A percentile compares a stretch with the other conserved stretches of the same genome.
Conservation (phyloP, 163 green algal genomes). For the Scenedesmus sp. region DNA sequence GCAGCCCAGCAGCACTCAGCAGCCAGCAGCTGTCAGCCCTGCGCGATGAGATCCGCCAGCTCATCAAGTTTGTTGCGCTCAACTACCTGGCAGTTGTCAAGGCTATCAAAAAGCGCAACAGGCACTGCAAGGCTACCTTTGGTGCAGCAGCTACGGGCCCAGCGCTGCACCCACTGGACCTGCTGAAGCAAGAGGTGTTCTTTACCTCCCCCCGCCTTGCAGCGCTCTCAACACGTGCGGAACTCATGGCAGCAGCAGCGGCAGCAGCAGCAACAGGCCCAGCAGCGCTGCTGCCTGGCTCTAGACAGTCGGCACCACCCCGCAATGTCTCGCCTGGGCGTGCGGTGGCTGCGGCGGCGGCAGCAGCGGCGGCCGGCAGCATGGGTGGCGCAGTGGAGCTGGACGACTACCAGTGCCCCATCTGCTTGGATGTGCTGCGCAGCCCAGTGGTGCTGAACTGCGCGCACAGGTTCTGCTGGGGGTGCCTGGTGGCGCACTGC, state of each 20-base stretch:
- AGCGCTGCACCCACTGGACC: slow-evolving; percentile 67
- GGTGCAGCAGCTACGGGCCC: slow-evolving; percentile 31
- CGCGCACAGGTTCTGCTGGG: slow-evolving; percentile 93
- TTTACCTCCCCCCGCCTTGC: slow-evolving; percentile 88
- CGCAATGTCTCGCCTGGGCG: not conserved
- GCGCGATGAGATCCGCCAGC: slow-evolving; percentile 73
- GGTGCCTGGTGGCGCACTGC: slow-evolving; percentile 85
- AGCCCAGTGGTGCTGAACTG: slow-evolving; percentile 91
- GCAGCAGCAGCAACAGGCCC: not conserved
- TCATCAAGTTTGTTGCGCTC: slow-evolving; percentile 88
- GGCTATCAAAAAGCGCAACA: slow-evolving; percentile 92
- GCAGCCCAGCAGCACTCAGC: not conserved
- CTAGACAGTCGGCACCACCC: not conserved
- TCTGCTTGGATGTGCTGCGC: slow-evolving; percentile 90
- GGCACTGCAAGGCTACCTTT: slow-evolving; percentile 71
- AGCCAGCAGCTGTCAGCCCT: slow-evolving; percentile 49
- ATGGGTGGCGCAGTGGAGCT: slow-evolving; percentile 51
- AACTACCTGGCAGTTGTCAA: slow-evolving; percentile 94
- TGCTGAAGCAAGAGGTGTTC: slow-evolving; percentile 86
- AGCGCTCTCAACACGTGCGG: slow-evolving; percentile 73
- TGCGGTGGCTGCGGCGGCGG: slow-evolving; percentile 32
- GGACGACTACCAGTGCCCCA: slow-evolving; percentile 87
- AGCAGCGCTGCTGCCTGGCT: not conserved
- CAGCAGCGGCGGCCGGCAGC: slow-evolving; percentile 35
- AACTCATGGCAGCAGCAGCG: slow-evolving; percentile 65